Conservation (phyloP, 495 filamentous ascomycete species). For the Lasiosphaeriaceae sp. region DNA sequence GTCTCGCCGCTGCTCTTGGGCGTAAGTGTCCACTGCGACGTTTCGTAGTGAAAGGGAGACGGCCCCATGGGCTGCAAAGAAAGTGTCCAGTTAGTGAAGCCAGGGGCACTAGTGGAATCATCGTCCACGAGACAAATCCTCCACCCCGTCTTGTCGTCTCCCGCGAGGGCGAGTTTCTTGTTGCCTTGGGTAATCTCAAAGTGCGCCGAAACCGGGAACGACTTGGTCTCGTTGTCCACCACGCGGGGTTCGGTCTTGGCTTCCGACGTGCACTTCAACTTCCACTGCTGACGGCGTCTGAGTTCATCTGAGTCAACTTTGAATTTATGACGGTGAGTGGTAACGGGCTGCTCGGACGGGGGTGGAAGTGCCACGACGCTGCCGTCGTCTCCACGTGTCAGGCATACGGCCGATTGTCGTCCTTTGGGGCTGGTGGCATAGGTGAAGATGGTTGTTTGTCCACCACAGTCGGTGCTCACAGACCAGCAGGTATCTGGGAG, state of each 20-base stretch:
- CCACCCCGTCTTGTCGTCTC: not conserved
- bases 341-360: not conserved
- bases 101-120: not conserved
- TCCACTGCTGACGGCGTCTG: not conserved
- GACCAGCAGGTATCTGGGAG: not conserved
- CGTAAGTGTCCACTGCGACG: not conserved
- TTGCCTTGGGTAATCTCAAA: not conserved
- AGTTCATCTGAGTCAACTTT: too few relatives aligned
- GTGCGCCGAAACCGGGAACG: not conserved
- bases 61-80: not conserved
- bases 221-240: not conserved
- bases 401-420: not conserved
- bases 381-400: not conserved
- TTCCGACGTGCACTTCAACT: not conserved
- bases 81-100: not conserved
- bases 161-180: not conserved
- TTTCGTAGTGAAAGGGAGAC: not conserved
- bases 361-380: not conserved
- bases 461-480: not conserved
- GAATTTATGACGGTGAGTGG: too few relatives aligned
- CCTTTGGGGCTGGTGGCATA: not conserved
- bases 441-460: not conserved
- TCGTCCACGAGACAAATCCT: not conserved
- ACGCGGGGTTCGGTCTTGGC: not conserved
- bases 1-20: not conserved